Evolutionary conservation across 129 eudicot species (phyloP).

Genomic region (Ambrosia artemisiifolia): DNA sequence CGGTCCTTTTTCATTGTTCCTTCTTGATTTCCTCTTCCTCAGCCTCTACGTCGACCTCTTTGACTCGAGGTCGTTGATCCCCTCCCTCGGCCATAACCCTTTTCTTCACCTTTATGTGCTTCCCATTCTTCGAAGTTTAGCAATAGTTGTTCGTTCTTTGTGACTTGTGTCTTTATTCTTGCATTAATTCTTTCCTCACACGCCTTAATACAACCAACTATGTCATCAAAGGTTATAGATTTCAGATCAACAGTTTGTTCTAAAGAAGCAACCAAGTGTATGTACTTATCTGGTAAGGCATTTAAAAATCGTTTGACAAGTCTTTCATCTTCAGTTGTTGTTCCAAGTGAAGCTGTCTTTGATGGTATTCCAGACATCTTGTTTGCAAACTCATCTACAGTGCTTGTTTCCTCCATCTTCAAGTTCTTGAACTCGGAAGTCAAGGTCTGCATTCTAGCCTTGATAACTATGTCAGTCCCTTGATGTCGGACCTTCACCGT

Average conservation of each 20-base stretch:
- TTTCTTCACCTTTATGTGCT: neutral
- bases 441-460: no score
- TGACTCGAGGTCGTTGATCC: no score
- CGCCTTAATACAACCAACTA: slow-evolving; percentile 6
- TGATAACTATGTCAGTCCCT: no score
- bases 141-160: no score
- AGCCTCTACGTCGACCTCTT: neutral
- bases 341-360: no score
- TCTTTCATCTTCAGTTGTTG: neutral
- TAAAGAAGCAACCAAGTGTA: neutral
- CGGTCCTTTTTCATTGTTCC: neutral
- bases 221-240: neutral
- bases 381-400: no score
- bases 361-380: no score
- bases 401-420: no score
- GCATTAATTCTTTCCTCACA: neutral
- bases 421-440: no score
- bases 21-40: neutral
- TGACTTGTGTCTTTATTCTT: no score
- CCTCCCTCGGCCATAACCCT: no score
- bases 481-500: no score
- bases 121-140: neutral
- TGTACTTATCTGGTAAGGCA: neutral
- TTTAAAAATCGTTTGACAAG: neutral
- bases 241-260: neutral